phyloP scores from a whole-genome alignment of 2,329 filamentous ascomycete genomes.

The Parafenestella ontariensis region DNA sequence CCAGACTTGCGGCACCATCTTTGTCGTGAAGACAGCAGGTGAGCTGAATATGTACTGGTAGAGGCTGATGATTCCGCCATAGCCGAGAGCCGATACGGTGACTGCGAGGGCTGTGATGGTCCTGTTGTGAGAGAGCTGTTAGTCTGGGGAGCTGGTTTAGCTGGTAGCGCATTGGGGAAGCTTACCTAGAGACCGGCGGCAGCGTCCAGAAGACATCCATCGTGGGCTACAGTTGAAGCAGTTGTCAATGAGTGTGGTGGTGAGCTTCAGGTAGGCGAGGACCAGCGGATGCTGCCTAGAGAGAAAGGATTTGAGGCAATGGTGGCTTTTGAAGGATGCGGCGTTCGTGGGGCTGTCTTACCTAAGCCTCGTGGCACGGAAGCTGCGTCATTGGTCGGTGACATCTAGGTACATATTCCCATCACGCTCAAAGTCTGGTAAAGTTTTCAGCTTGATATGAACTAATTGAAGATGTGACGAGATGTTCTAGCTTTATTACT shows the following conservation, averaged over 20 bases:
- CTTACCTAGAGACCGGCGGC: conserved; percentile 72
- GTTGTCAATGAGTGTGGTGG: conserved; percentile 24
- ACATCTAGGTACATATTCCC: not conserved
- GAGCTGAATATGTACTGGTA: conserved; percentile 63
- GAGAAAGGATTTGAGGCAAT: conserved; percentile 23
- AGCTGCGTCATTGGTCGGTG: conserved; percentile 7
- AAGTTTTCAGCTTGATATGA: not conserved
- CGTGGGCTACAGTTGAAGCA: conserved; percentile 21
- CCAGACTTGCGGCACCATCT: conserved; percentile 65
- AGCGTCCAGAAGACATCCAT: conserved; percentile 71
- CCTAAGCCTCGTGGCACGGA: conserved; percentile 13
- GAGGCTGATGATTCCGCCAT: conserved; percentile 63
- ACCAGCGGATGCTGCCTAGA: conserved; percentile 47
- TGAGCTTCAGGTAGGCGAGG: conserved; percentile 34
- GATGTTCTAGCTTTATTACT: not conserved
- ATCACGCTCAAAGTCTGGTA: not conserved
- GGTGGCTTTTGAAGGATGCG: conserved; percentile 31
- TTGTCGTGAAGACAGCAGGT: conserved; percentile 61
- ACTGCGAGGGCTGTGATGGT: conserved; percentile 72
- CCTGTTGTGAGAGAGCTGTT: conserved; percentile 65
- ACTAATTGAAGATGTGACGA: not conserved
- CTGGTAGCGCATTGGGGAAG: conserved; percentile 1
- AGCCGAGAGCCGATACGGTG: conserved; percentile 66
- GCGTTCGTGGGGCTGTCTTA: conserved; percentile 22
- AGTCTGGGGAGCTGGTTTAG: conserved; percentile 40